phyloP scores from a whole-genome alignment of 768 basidiomycete genomes.

The Dacryopinax spathularia region DNA sequence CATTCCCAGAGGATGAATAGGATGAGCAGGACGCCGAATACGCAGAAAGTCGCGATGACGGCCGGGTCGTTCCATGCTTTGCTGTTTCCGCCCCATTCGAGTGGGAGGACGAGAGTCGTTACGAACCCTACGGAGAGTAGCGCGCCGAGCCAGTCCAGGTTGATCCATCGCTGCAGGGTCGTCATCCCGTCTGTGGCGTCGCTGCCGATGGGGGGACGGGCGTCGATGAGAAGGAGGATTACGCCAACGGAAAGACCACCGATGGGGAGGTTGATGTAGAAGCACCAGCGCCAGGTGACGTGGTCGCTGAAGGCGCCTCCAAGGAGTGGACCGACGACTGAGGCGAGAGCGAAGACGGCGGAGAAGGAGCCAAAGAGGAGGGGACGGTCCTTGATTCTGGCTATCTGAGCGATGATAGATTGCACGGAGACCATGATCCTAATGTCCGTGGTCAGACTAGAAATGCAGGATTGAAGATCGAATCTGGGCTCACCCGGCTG shows the following conservation, averaged over 20 bases:
- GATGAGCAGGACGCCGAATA: neutral
- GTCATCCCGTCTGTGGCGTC: conserved; percentile 9
- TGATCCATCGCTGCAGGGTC: conserved; percentile 10
- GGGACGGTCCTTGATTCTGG: conserved; percentile 18
- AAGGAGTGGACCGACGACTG: conserved; percentile 21
- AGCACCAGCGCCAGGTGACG: conserved; percentile 22
- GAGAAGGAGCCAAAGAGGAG: conserved; percentile 30
- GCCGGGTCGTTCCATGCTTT: conserved; percentile 32
- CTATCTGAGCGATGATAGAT: conserved; percentile 18
- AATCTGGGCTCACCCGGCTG: conserved; percentile 21
- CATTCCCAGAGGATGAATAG: conserved; percentile 18
- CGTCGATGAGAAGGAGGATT: conserved; percentile 19
- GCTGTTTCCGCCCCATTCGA: conserved; percentile 37
- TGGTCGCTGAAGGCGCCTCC: conserved; percentile 25
- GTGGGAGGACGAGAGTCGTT: conserved; percentile 29
- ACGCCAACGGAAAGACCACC: conserved; percentile 21
- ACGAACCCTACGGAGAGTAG: conserved; percentile 26
- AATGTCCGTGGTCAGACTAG: neutral
- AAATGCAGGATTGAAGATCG: neutral
- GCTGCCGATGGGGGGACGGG: conserved; percentile 10
- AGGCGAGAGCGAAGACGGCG: conserved; percentile 24
- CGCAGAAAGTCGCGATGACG: conserved; percentile 19
- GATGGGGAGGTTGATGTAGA: conserved; percentile 19
- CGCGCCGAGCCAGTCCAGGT: conserved; percentile 31
- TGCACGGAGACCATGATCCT: conserved; percentile 18